Evolutionary conservation across 108 stramenopile species (phyloP), one percentile per base, ranked within the genome.

Genomic region (Cyclotella atomus): DNA sequence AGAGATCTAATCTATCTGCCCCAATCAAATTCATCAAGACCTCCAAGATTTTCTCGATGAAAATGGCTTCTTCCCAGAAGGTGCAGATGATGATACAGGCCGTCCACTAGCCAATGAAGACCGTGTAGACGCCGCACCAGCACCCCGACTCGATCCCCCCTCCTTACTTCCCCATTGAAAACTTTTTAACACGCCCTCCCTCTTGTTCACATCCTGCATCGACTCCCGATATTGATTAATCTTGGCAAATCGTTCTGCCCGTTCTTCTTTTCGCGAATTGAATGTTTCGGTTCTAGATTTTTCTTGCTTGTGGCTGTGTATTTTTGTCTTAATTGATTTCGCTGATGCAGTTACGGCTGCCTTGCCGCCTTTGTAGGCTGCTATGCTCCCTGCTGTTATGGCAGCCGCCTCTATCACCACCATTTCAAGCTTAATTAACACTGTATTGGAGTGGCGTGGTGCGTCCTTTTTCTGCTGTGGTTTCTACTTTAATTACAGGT

Each of bases 291-390:
- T 74, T 19, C 73, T 55, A 19, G 64, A 41, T 41, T 74, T 73
- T 34, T 81, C 80, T 44, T 74, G 65, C 16, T 28, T 64, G 19
- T 49, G 46, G n/a, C 62, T 38, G 20, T 73, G 73, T 33, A 74
- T 20, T 49, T 70, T 81, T 33, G 50, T 23, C 23, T 74, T 74
- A n/a, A 81, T 56, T 9, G 47, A 61, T 44, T 81, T 81, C 20
- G 62, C 53, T 16, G 80, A 69, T 17, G 57, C 73, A 23, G 62
- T 59, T 1, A 27, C 62, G 24, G 80, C 80, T 3, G 52, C 73
- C 33, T 81, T 73, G 12, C 80, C 80, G 23, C 80, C 80, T 33
- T 81, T 69, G 63, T 69, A 81, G 36, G 80, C 80, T 25, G 80
- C 80, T 8, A 81, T 59, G 57, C 80, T 53, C 1, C 80, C 72